phyloP scores from a whole-genome alignment of 2,329 filamentous ascomycete genomes.

The Curvularia hawaiiensis region DNA sequence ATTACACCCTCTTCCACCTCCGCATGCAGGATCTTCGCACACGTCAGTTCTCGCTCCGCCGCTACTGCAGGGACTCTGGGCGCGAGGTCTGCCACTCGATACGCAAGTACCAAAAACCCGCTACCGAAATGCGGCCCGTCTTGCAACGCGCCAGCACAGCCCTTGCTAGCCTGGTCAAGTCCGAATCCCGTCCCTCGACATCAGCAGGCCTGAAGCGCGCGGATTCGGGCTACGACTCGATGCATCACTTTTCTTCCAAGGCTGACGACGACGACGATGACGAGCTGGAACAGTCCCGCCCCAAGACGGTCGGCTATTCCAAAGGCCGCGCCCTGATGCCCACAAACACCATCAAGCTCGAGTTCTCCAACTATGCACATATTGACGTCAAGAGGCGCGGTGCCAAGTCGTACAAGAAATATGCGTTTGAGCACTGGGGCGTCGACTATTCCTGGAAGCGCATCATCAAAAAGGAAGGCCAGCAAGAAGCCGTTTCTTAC shows the following conservation, averaged over 20 bases:
- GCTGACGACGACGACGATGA: conserved; percentile 26
- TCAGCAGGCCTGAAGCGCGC: conserved; percentile 56
- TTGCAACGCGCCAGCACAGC: conserved; percentile 66
- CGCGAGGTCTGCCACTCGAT: conserved; percentile 89
- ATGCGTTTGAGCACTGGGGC: conserved; percentile 95
- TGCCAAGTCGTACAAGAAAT: conserved; percentile 70
- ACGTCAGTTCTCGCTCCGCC: conserved; percentile 86
- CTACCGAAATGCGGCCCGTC: conserved; percentile 55
- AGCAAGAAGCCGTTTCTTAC: conserved; percentile 70
- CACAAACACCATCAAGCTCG: conserved; percentile 82
- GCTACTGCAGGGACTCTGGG: conserved; percentile 91
- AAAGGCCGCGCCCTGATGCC: conserved; percentile 55
- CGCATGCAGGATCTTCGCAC: conserved; percentile 90
- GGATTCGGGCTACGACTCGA: conserved; percentile 64
- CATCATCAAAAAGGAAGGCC: conserved; percentile 68
- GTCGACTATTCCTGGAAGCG: conserved; percentile 84
- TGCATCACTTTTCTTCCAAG: conserved; percentile 30
- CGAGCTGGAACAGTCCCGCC: conserved; percentile 30
- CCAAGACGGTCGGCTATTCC: conserved; percentile 42
- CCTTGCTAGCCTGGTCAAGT: conserved; percentile 61
- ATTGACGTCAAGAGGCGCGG: conserved; percentile 78
- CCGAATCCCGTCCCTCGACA: conserved; percentile 55
- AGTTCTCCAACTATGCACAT: conserved; percentile 97
- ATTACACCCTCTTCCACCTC: conserved; percentile 85
- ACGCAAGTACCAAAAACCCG: conserved; percentile 67